Conservation (phyloP, 805 yeast species). For the Barnettozyma californica region DNA sequence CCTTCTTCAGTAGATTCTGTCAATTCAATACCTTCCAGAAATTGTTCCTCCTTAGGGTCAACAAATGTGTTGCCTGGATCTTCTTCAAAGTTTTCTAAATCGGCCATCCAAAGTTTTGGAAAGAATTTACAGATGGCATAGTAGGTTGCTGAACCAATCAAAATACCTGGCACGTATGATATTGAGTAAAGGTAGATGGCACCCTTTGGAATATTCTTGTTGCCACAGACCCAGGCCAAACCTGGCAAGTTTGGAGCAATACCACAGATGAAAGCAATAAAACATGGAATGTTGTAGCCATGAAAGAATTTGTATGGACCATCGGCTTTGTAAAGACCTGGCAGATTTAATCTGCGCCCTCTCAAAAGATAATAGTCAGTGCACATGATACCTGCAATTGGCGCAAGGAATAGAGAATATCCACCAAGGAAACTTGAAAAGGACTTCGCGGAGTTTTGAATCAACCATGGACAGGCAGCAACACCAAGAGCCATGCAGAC, state of each 20-base stretch:
- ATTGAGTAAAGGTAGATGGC: slow-evolving; percentile 58
- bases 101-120: slow-evolving; percentile 33
- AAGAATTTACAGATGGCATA: slow-evolving; percentile 38
- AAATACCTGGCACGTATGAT: slow-evolving; percentile 54
- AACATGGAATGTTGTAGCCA: slow-evolving; percentile 80
- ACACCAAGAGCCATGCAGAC: slow-evolving; percentile 65
- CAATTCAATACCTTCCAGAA: slow-evolving; percentile 13
- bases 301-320: slow-evolving; percentile 48
- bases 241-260: slow-evolving; percentile 36
- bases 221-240: slow-evolving; percentile 48
- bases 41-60: slow-evolving; percentile 11
- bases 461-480: slow-evolving; percentile 74
- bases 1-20: slow-evolving; percentile 9
- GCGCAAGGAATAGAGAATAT: slow-evolving; percentile 70
- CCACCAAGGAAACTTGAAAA: slow-evolving; percentile 75
- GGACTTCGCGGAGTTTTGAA: slow-evolving; percentile 46
- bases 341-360: slow-evolving; percentile 57
- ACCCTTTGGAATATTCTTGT: slow-evolving; percentile 60
- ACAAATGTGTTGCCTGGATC: slow-evolving; percentile 19
- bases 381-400: slow-evolving; percentile 69
- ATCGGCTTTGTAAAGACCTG: slow-evolving; percentile 52
- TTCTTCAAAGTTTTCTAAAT: slow-evolving; percentile 16
- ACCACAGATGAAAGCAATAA: slow-evolving; percentile 49
- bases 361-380: slow-evolving; percentile 57
- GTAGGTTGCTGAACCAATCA: slow-evolving; percentile 44